These are phyloP conservation scores for Citrullus mucosospermus DNA, from an alignment of 306 rosid species.

Conservation along the genomic window DNA sequence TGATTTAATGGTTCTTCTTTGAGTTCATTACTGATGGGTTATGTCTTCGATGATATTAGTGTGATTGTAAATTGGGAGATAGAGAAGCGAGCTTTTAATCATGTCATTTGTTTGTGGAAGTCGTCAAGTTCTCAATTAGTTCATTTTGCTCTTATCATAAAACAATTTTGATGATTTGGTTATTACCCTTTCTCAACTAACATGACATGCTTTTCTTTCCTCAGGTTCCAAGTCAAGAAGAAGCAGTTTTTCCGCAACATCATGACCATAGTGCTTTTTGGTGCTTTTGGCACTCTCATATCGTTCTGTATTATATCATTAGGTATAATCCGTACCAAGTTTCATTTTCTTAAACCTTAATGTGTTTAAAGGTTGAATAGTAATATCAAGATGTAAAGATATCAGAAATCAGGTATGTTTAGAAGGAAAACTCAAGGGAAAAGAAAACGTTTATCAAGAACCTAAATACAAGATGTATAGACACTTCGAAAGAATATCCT, in stretches of 20 bases:
- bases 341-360: background rate
- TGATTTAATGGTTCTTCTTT: background rate
- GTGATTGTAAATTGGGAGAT: background rate
- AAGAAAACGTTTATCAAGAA: background rate
- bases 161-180: background rate
- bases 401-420: background rate
- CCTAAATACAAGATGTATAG: background rate
- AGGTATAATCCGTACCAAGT: constrained; percentile 29
- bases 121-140: background rate
- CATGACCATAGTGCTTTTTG: constrained; percentile 80
- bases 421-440: background rate
- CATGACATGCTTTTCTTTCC: constrained; percentile 7
- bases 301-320: constrained; percentile 79
- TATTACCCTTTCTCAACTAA: background rate
- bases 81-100: background rate
- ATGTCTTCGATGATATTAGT: background rate
- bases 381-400: background rate
- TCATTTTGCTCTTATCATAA: background rate
- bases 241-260: constrained; percentile 90
- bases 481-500: background rate
- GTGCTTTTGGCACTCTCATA: constrained; percentile 85
- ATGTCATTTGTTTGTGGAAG: background rate
- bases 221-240: constrained; percentile 95
- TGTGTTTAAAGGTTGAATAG: background rate
- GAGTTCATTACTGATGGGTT: background rate